phyloP scores from a whole-genome alignment of 1,284 basidiomycete species.

The Austroboletus olivaceoglutinosus region DNA sequence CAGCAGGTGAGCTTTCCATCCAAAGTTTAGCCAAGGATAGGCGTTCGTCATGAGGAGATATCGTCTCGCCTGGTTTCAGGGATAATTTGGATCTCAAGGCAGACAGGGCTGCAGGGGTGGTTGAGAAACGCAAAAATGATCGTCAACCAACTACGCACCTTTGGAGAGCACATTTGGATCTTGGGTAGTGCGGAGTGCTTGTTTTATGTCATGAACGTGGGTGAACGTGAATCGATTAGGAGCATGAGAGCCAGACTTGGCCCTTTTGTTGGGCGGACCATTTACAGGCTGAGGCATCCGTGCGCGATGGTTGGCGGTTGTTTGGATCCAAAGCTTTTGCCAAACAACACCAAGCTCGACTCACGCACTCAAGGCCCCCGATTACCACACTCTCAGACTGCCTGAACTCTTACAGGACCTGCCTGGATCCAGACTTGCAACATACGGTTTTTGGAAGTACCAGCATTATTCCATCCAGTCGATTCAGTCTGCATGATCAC shows the following conservation, averaged over 20 bases:
- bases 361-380: not conserved
- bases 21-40: conserved; percentile 58
- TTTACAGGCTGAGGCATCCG: conserved; percentile 15
- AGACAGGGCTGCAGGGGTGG: conserved; percentile 39
- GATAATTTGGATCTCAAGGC: conserved; percentile 38
- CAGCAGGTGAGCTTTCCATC: conserved; percentile 55
- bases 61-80: conserved; percentile 23
- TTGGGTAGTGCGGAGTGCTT: conserved; percentile 15
- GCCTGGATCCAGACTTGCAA: too few species aligned
- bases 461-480: too few species aligned
- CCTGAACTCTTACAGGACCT: too few species aligned
- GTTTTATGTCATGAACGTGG: conserved; percentile 26
- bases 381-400: too few species aligned
- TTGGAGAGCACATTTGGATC: conserved; percentile 23
- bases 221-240: conserved; percentile 11
- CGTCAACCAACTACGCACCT: conserved; percentile 17
- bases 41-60: conserved; percentile 52
- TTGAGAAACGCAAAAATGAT: not conserved
- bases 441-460: too few species aligned
- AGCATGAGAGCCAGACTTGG: conserved; percentile 1
- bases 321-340: conserved; percentile 30
- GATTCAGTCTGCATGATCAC: too few species aligned
- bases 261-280: conserved; percentile 13
- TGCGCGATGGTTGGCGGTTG: conserved; percentile 16
- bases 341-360: conserved; percentile 16